Conservation (phyloP, 2,329 filamentous ascomycete species). For the Colletotrichum higginsianum region DNA sequence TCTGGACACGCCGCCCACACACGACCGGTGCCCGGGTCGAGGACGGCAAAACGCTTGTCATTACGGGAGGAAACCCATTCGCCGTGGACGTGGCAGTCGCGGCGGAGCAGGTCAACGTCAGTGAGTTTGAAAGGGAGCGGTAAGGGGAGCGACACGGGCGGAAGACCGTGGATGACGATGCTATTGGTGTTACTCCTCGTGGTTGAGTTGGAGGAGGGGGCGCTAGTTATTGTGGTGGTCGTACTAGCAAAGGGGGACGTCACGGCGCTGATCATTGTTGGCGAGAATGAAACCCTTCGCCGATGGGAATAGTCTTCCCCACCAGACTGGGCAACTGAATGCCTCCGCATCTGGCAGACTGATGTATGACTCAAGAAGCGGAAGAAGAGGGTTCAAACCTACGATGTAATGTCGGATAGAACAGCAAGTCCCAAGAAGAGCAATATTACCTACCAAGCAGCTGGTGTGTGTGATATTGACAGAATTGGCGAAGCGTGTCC, state of each 20-base stretch:
- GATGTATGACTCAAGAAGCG: not conserved
- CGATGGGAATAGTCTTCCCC: constrained; percentile 36
- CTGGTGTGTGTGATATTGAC: constrained; percentile 11
- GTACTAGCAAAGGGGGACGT: constrained; percentile 28
- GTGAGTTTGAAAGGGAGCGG: constrained; percentile 59
- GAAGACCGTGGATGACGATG: constrained; percentile 19
- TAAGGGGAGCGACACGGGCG: constrained; percentile 10
- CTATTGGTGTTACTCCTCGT: constrained; percentile 21
- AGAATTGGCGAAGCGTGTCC: constrained; percentile 1
- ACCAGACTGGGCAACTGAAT: constrained; percentile 35
- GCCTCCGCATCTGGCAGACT: constrained; percentile 36
- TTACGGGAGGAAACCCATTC: constrained; percentile 61
- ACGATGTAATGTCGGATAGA: constrained; percentile 3
- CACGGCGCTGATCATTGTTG: constrained; percentile 34
- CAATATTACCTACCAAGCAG: constrained; percentile 4
- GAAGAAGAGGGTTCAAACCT: constrained; percentile 1
- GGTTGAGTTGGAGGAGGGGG: constrained; percentile 25
- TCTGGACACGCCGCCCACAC: constrained; percentile 67
- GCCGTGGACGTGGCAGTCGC: constrained; percentile 66
- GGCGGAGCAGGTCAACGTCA: constrained; percentile 63
- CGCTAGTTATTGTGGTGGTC: constrained; percentile 26
- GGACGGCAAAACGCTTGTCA: constrained; percentile 64
- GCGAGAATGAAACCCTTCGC: constrained; percentile 39
- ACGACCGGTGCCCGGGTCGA: constrained; percentile 67
- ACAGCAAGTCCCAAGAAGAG: not conserved